Base-by-base conservation (phyloP, 768 basidiomycete genomes). In the Naematelia aurantialba region DNA sequence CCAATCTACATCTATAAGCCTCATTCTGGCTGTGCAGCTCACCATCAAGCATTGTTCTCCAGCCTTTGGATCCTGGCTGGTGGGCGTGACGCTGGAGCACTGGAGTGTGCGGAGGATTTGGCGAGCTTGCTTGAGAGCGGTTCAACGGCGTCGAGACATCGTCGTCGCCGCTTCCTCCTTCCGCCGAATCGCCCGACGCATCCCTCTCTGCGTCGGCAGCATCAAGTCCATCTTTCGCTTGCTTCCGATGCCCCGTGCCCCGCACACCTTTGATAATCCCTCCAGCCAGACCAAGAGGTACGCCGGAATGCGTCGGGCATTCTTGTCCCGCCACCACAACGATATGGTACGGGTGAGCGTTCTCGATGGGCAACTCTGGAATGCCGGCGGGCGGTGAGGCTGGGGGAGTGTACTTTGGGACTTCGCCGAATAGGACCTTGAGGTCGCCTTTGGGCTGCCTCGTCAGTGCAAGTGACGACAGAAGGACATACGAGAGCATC, bases 291-390 rank as follows among this genome's bases (percentile, higher is more conserved):
- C 76, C 76, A 49, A 72, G 48, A 14, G 76, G 76, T 1, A 70
- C 76, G 19, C 74, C 74, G 39, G 67, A 69, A 31, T 66, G 66
- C 2, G 74, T 75, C 17, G 74, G 76, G 48, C 72, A 72, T 68
- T 77, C 76, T 58, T 77, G 76, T 8, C 69, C 70, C 13, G 76
- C 76, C 2, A 77, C 66, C 5, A 77, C 71, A 25, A 77, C 66
- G 52, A 77, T 58, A 52, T 77, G 76, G 55, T 77, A 77, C 3
- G 76, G 76, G 59, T 77, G 76, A 2, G 34, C 56, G 44, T 74
- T 62, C 25, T 65, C 69, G 1, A 66, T 52, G 30, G 63, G 61
- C 4, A 75, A 59, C 31, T 50, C 44, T n/a, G 73, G 66, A n/a
- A 69, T 45, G n/a, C 56, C 59, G 24, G 25, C 45, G 1, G 49